phyloP scores from a whole-genome alignment of 2,329 filamentous ascomycete genomes.

The Exophiala calicioides region DNA sequence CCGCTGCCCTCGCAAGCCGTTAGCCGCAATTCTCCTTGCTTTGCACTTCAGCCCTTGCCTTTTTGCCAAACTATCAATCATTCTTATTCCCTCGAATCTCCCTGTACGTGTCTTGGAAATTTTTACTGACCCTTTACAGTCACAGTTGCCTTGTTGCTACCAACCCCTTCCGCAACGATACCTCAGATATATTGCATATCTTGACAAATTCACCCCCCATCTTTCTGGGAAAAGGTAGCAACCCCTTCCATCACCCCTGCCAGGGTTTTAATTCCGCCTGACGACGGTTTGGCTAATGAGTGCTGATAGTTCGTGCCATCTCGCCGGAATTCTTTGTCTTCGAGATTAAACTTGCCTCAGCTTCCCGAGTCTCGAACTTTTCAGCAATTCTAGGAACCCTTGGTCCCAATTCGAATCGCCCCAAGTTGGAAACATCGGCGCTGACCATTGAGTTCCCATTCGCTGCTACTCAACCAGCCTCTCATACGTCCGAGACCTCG shows the following conservation, averaged over 20 bases:
- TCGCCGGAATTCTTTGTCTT: constrained; percentile 36
- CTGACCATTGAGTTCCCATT: constrained; percentile 2
- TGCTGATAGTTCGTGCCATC: constrained; percentile 40
- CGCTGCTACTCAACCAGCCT: constrained; percentile 14
- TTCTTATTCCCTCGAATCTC: constrained; percentile 3
- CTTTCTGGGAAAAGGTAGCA: constrained; percentile 15
- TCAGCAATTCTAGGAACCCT: constrained; percentile 20
- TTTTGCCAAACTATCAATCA: constrained; percentile 13
- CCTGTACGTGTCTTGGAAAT: constrained; percentile 6
- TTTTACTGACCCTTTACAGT: constrained; percentile 19
- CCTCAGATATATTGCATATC: constrained; percentile 7
- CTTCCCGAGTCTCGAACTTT: constrained; percentile 35
- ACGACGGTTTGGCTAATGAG: constrained; percentile 39
- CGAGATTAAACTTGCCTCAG: constrained; percentile 33
- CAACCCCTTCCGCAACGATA: not conserved
- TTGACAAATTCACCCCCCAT: not conserved
- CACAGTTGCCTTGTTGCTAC: constrained; percentile 4
- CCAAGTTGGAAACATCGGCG: constrained; percentile 10
- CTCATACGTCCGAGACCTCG: constrained; percentile 4
- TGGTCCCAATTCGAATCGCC: constrained; percentile 9
- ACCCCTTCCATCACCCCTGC: constrained; percentile 9
- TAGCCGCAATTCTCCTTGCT: constrained; percentile 21
- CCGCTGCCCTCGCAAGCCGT: constrained; percentile 4
- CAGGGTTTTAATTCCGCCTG: constrained; percentile 18
- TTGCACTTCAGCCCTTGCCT: constrained; percentile 19